These are phyloP conservation scores for Agaricus sinodeliciosus DNA, from an alignment of 768 basidiomycete species.

Conservation along the genomic window DNA sequence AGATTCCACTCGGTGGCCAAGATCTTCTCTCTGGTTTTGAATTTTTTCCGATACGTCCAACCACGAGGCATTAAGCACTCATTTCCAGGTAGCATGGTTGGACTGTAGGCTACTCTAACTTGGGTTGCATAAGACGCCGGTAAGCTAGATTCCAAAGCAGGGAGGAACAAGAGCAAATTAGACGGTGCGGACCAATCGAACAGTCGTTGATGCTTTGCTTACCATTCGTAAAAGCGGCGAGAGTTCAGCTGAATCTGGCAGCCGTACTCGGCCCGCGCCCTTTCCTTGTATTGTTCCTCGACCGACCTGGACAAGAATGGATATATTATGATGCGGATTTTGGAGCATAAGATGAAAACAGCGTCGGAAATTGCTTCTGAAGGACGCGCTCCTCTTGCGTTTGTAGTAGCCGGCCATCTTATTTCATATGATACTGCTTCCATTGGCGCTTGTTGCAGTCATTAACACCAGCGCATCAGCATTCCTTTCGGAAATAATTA, in stretches of 20 bases:
- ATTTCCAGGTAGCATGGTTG: neutral
- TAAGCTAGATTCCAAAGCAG: neutral
- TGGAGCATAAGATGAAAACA: slow-evolving; percentile 7
- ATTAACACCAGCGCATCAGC: too few relatives aligned
- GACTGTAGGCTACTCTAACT: neutral
- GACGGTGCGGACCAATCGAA: slow-evolving; percentile 19
- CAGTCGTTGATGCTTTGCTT: slow-evolving; percentile 2
- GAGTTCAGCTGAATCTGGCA: slow-evolving; percentile 6
- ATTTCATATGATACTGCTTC: neutral
- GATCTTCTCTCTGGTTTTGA: neutral
- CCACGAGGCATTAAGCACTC: neutral
- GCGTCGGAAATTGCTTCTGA: slow-evolving; percentile 8
- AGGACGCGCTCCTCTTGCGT: slow-evolving; percentile 5
- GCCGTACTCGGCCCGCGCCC: slow-evolving; percentile 5
- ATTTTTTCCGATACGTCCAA: neutral
- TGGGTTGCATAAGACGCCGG: neutral
- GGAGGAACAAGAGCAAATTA: slow-evolving; percentile 19
- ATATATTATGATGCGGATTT: slow-evolving; percentile 23
- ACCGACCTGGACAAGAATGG: slow-evolving; percentile 19
- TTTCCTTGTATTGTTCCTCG: slow-evolving; percentile 7
- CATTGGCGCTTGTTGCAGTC: neutral
- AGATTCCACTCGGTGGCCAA: neutral
- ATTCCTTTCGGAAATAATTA: too few relatives aligned
- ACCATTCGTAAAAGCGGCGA: slow-evolving; percentile 5
- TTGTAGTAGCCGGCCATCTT: neutral